Evolutionary conservation across 129 eudicot species (phyloP).

Genomic region (carrot (Daucus carota)): DNA sequence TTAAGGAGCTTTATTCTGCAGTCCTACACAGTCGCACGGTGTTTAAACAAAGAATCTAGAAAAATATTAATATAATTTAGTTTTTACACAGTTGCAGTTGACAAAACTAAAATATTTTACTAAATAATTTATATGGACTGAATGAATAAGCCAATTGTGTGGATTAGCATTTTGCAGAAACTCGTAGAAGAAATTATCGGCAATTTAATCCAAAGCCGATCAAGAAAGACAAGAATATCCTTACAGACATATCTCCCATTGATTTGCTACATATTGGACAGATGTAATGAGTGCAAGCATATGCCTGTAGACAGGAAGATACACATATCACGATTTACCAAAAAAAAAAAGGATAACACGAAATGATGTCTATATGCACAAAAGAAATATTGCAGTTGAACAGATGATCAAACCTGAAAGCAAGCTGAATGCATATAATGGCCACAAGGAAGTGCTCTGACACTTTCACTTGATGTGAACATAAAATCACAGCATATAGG

Average conservation of each 20-base stretch:
- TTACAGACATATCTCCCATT: slow-evolving; percentile 99
- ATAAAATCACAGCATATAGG: slow-evolving; percentile 96
- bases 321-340: background rate
- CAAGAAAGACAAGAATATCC: slow-evolving; percentile 18
- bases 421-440: slow-evolving; percentile 99
- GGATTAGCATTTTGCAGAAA: background rate
- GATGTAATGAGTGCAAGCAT: slow-evolving; percentile 77
- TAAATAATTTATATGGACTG: background rate
- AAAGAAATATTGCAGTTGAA: background rate
- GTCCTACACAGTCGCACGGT: background rate
- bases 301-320: slow-evolving; percentile 43
- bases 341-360: background rate
- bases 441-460: slow-evolving; percentile 94
- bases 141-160: background rate
- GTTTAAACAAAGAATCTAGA: background rate
- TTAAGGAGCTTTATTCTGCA: background rate
- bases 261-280: slow-evolving; percentile 99
- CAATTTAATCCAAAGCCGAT: background rate
- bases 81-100: background rate
- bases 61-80: background rate
- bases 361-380: background rate
- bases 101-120: background rate
- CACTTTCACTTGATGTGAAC: slow-evolving; percentile 86
- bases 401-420: slow-evolving; percentile 58
- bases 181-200: background rate